These are phyloP conservation scores for Pichia sp. DNA, from an alignment of 1,139 yeast genomes.

Conservation along the genomic window DNA sequence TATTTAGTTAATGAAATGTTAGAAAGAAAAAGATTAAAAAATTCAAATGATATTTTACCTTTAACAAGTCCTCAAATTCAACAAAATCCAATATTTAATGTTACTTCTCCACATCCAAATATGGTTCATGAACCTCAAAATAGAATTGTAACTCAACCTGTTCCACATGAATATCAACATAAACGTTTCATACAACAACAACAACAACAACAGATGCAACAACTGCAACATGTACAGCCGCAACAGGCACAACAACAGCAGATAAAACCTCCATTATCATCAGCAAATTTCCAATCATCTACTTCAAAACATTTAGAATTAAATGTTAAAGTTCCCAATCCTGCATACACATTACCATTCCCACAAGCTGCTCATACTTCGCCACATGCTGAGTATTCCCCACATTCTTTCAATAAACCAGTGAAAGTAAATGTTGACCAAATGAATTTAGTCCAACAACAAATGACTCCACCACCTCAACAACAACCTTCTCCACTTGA, in stretches of 20 bases:
- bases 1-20: constrained; percentile 79
- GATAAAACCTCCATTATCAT: constrained; percentile 3
- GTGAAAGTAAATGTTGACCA: constrained; percentile 3
- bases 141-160: constrained; percentile 19
- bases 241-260: constrained; percentile 4
- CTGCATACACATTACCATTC: constrained; percentile 9
- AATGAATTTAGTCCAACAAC: constrained; percentile 4
- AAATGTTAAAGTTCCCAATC: constrained; percentile 6
- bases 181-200: constrained; percentile 1
- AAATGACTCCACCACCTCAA: constrained; percentile 15
- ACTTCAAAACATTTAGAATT: background rate
- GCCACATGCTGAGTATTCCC: constrained; percentile 13
- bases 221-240: background rate
- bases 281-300: background rate
- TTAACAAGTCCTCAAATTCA: constrained; percentile 15
- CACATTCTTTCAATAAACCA: constrained; percentile 11
- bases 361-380: constrained; percentile 18
- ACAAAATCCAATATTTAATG: constrained; percentile 17
- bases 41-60: constrained; percentile 18
- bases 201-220: background rate
- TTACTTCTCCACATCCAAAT: constrained; percentile 14
- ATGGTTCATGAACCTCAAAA: constrained; percentile 16
- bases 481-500: constrained; percentile 15
- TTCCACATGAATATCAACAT: constrained; percentile 19
- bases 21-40: constrained; percentile 58